Evolutionary conservation across 768 basidiomycete genomes (phyloP), one percentile per base, ranked within the genome.

Genomic region (Mycena amicta): DNA sequence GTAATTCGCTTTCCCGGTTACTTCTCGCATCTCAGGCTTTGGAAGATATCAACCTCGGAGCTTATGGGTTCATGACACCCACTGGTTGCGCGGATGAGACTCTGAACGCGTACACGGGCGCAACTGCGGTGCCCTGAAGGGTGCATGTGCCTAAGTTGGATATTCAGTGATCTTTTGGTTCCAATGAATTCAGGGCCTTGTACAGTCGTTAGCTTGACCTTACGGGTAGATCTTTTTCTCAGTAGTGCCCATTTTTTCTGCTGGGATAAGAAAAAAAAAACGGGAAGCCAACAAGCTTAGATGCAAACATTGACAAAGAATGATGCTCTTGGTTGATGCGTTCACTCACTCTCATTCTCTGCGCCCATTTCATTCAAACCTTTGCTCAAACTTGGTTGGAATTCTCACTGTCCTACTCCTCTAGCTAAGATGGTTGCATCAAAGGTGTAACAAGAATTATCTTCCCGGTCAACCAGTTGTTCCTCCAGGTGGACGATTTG

Each of bases 61-160:
- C 79, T 12, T 84, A 83, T 62, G 72, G 64, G 28, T 85, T 83
- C 66, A 68, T 75, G 70, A 86, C 85, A 1, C 85, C 85, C 2
- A 71, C 83, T 49, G 84, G 84, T 15, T 85, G 83, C 63, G 79
- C 82, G 2, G 83, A 85, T 64, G 74, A 84, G 69, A 85, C 84
- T 1, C 80, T 86, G 60, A 80, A 85, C 63, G 84, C 80, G 5
- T 86, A 84, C 68, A 85, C 83, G 3, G 84, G 83, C 8, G 67
- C 81, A 5, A 81, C 78, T n/a, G 77, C 81, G 13, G 74, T 71
- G n/a, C 64, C 73, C 23, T 72, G 53, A 59, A 37, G 28, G n/a
- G n/a, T n/a, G n/a, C n/a, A n/a, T n/a, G n/a, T n/a, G n/a, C n/a
- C n/a, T n/a, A n/a, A n/a, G n/a, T n/a, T n/a, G n/a, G n/a, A n/a